Conservation (phyloP, 73 alveolate genomes). For the Paramecium tetraurelia region DNA sequence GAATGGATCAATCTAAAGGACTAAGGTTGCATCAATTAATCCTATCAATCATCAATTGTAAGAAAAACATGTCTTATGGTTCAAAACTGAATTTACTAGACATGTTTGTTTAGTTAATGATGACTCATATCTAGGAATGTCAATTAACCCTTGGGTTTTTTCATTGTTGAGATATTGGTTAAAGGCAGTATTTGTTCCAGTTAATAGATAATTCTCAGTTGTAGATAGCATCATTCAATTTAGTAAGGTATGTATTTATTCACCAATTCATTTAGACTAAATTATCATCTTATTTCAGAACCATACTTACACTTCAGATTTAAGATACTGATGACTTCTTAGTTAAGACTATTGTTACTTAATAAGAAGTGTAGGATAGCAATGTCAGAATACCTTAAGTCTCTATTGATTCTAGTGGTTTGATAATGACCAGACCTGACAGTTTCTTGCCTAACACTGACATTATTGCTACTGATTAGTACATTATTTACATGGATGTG, state of each 20-base stretch:
- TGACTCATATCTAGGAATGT: slow-evolving; percentile 53
- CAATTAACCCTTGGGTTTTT: slow-evolving; percentile 58
- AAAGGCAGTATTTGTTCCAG: slow-evolving; percentile 59
- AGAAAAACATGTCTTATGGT: slow-evolving; percentile 63
- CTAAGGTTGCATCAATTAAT: slow-evolving; percentile 52
- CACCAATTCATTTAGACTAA: not conserved
- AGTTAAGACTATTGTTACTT: slow-evolving; percentile 26
- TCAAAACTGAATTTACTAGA: slow-evolving; percentile 67
- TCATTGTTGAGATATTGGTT: slow-evolving; percentile 61
- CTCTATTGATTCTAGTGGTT: slow-evolving; percentile 55
- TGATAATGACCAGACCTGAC: slow-evolving; percentile 60
- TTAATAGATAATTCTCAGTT: slow-evolving; percentile 26
- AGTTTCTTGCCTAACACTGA: slow-evolving; percentile 64
- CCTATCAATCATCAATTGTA: slow-evolving; percentile 7
- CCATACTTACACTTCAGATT: not conserved
- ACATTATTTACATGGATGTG: slow-evolving; percentile 57
- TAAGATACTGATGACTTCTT: slow-evolving; percentile 21
- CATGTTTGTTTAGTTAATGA: slow-evolving; percentile 64
- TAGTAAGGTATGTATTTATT: not conserved
- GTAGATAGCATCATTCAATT: slow-evolving; percentile 26
- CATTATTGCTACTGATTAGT: slow-evolving; percentile 62
- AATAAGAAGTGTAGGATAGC: slow-evolving; percentile 17
- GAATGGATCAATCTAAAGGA: slow-evolving; percentile 49
- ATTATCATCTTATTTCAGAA: slow-evolving; percentile 56
- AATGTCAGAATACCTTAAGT: slow-evolving; percentile 53